A percentile compares a stretch with the other conserved stretches of the same genome.
phyloP scores from a whole-genome alignment of 805 yeast species.

The Cyberlindnera samutprakarnensis region DNA sequence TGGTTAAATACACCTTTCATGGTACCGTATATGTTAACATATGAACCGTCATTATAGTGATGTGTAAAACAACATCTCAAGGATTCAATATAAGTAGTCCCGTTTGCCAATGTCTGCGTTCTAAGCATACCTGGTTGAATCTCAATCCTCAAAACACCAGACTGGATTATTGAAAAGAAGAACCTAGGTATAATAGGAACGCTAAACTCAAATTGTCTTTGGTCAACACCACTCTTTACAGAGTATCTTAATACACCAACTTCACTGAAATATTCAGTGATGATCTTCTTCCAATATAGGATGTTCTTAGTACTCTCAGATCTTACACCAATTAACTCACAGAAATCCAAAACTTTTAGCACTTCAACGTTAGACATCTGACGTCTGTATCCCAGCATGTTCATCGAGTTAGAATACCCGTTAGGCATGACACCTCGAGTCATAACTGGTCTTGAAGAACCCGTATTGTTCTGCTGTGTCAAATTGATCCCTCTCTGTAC shows the following conservation, averaged over 20 bases:
- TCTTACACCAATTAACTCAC: conserved; percentile 37
- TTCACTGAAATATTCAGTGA: conserved; percentile 46
- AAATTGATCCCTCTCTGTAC: background rate
- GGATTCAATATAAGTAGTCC: conserved; percentile 46
- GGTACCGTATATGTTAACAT: conserved; percentile 53
- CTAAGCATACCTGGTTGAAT: conserved; percentile 39
- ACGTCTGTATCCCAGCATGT: conserved; percentile 25
- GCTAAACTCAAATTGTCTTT: conserved; percentile 56
- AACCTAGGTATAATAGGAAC: conserved; percentile 59
- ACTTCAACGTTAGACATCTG: conserved; percentile 43
- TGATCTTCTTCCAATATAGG: conserved; percentile 42
- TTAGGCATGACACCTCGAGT: conserved; percentile 4
- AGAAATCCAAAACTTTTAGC: conserved; percentile 40
- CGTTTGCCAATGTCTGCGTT: conserved; percentile 46
- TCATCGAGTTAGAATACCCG: conserved; percentile 5
- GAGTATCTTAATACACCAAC: conserved; percentile 40
- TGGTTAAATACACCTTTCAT: conserved; percentile 56
- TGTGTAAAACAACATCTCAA: conserved; percentile 40
- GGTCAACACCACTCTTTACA: conserved; percentile 37
- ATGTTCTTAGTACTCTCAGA: conserved; percentile 36
- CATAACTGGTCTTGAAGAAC: conserved; percentile 4
- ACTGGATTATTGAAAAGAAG: conserved; percentile 41
- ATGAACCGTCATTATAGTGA: conserved; percentile 64
- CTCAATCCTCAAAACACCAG: conserved; percentile 47
- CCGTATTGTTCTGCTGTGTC: too few relatives aligned